Base-by-base conservation (phyloP, 148 eudicot genomes). In the Diospyros lotus region DNA sequence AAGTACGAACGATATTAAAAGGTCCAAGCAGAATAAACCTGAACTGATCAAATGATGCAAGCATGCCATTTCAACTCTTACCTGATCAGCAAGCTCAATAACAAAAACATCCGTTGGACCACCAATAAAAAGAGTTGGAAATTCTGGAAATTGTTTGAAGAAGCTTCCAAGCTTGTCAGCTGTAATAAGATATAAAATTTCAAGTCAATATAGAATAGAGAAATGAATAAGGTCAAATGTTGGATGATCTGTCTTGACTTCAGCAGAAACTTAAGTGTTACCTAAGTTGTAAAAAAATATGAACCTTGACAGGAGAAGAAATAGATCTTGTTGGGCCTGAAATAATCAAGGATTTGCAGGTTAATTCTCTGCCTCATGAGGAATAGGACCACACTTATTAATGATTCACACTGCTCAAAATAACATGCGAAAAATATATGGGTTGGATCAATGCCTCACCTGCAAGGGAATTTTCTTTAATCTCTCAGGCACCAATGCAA, bases 41-140 rank as follows among this genome's bases (percentile, higher is more conserved):
- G 40, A 15, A 69, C 62, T 14, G 59, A 43, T 44, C 13, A 40
- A 71, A 43, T 17, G 4, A 77, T 15, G 46, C 7, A 15, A 5
- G 10, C 54, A 43, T 39, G 2, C 11, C 9, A 64, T 12, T 60
- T 45, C 48, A 74, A 51, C 58, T 43, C 72, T 76, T 74, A 92
- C 98, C 91, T 94, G 98, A 85, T 94, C 97, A 63, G 96, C 79
- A 67, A 94, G 83, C 78, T 94, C 98, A 75, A 78, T 90, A 56
- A 94, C 92, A 86, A 94, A 92, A 40, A 89, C 78, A 78, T 92
- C 98, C 18, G 90, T 88, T 70, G 96, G 83, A 73, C 97, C 89
- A 72, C 98, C 98, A 73, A 92, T 79, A 78, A 94, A 79, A 84
- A 94, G 92, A 65, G 89, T 90, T 45, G 98, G 96, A 70, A 91